Evolutionary conservation across 108 stramenopile species (phyloP), one percentile per base, ranked within the genome.

Genomic region (Cyclotella distinguenda): DNA sequence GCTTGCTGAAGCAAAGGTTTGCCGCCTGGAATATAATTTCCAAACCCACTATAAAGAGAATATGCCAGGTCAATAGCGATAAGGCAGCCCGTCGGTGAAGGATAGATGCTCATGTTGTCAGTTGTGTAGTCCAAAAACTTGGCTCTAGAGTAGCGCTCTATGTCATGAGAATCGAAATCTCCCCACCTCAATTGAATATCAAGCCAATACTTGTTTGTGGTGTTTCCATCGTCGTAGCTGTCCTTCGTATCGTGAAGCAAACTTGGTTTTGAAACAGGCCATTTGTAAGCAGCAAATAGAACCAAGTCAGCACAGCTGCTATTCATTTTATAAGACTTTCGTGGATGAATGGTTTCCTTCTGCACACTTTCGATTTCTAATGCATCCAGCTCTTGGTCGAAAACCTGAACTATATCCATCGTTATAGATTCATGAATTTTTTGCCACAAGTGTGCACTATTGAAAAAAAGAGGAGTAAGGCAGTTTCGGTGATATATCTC

Each of bases 291-390:
- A 4, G 97, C 99, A 72, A 99, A 97, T 13, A 99, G 84, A 27
- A 99, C 91, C 56, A 98, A 82, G 85, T 99, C 99, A 43, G 99
- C 99, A 67, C 97, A 98, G 61, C 95, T 96, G 59, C 93, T 95
- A 85, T 99, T 99, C 99, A 99, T 99, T 72, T 99, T 99, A 87
- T 99, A 98, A 8, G 93, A 95, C 80, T 99, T 99, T 31, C 99
- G 80, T 15, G 99, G 99, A 77, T 99, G 99, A 68, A 99, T 99
- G n/a, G 97, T 97, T 80, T 99, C 99, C 79, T 99, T 99, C 75
- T 99, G 99, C 36, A 98, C 99, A 67, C 89, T 97, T 76, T 98
- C 97, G 54, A 99, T 97, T 64, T 98, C 97, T 47, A 99, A 82
- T 19, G 97, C 90, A 81, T 98, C 97, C 47, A 98, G 82, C 80